Evolutionary conservation across 306 rosid species (phyloP).

Genomic region (Geum urbanum): DNA sequence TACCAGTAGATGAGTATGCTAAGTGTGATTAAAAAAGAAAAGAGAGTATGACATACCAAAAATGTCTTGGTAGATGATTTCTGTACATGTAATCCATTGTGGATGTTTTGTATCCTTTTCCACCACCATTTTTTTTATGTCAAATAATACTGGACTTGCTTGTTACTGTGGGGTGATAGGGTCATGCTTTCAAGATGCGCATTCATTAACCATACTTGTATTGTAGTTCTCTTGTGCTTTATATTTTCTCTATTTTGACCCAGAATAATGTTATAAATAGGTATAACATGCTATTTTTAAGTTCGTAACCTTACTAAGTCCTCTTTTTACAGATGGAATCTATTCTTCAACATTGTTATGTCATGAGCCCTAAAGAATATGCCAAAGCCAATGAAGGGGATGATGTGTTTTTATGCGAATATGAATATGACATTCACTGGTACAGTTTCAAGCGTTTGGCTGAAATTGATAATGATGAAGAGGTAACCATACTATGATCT

Average conservation of each 20-base stretch:
- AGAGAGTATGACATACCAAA: no score
- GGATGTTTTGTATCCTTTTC: neutral
- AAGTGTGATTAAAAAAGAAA: no score
- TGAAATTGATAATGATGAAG: conserved; percentile 55
- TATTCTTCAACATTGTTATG: conserved; percentile 69
- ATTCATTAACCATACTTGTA: neutral
- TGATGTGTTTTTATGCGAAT: conserved; percentile 80
- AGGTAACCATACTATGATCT: conserved; percentile 39
- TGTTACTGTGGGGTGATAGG: neutral
- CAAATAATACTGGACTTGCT: neutral
- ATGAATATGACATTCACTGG: conserved; percentile 86
- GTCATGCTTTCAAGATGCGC: neutral
- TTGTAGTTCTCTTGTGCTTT: neutral
- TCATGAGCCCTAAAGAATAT: conserved; percentile 70
- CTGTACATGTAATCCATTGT: neutral
- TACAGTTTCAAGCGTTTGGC: conserved; percentile 84
- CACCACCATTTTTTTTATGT: no score
- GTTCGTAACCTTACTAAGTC: conserved; percentile 18
- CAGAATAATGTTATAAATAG: conserved; percentile 11
- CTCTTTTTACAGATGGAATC: conserved; percentile 67
- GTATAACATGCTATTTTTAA: conserved; percentile 13
- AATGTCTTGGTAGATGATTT: no score
- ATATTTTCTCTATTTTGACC: neutral
- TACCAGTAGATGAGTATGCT: no score
- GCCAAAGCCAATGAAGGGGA: conserved; percentile 79